These are phyloP conservation scores for Chamaenerion angustifolium DNA, from an alignment of 345 rosid species.

Conservation along the genomic window DNA sequence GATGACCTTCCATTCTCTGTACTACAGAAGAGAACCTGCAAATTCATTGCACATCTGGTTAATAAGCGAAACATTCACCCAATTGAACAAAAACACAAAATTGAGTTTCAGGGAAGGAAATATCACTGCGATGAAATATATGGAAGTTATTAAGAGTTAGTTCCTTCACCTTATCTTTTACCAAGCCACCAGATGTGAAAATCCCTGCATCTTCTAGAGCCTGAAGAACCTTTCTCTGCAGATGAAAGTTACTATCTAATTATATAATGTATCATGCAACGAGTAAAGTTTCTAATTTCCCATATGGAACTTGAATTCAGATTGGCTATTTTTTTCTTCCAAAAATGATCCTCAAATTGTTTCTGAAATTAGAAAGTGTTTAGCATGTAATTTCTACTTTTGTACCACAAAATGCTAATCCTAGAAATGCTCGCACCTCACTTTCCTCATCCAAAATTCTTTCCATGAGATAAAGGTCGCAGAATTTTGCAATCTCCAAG, in stretches of 20 bases:
- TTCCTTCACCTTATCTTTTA: constrained; percentile 69
- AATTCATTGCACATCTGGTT: neutral
- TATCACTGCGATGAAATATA: too few relatives aligned
- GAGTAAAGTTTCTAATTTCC: too few relatives aligned
- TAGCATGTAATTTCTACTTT: neutral
- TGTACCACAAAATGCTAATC: too few relatives aligned
- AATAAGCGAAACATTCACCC: too few relatives aligned
- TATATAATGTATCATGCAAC: neutral
- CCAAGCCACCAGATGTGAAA: constrained; percentile 85
- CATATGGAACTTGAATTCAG: too few relatives aligned
- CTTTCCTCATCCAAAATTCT: constrained; percentile 88
- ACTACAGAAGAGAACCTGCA: constrained; percentile 96
- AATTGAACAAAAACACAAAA: neutral
- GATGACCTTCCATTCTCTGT: constrained; percentile 81
- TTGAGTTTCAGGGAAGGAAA: neutral
- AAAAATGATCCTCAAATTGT: neutral
- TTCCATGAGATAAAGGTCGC: constrained; percentile 98
- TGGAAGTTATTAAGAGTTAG: too few relatives aligned
- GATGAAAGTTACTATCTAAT: neutral
- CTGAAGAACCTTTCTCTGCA: constrained; percentile 66
- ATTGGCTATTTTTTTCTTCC: neutral
- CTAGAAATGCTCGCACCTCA: constrained; percentile 30
- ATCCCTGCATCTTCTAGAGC: constrained; percentile 90
- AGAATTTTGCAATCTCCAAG: constrained; percentile 75
- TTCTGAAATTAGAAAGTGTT: neutral